Base-by-base conservation (phyloP, 441 rosid genomes). In the Gossypium trilobum region DNA sequence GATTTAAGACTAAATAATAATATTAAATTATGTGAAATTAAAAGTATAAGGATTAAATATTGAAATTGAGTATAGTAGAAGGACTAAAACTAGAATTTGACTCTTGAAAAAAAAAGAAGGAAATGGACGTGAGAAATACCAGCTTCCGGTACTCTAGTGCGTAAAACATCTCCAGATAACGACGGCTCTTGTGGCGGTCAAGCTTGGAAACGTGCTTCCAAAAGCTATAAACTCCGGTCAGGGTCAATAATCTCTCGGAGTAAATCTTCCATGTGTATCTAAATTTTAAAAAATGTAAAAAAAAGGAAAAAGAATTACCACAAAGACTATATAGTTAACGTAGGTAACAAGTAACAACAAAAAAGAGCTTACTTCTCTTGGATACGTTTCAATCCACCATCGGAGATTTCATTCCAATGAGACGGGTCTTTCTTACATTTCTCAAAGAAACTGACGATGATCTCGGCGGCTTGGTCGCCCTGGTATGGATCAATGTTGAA, bases 151-250 rank as follows among this genome's bases (percentile, higher is more conserved):
- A 90, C 75, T 93, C 91, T 74, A 91, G 89, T 2, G 98, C 94
- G 71, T 87, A 90, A 68, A 93, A 93, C 98, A 93, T 93, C 78
- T 93, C 98, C 1, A 93, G 88, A 86, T 93, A 93, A 63, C 96
- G 94, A 0, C 87, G 82, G 87, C 93, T 90, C 88, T 93, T 97
- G 0, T 73, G 96, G 2, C 87, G 95, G 67, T 93, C 98, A 25
- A 91, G 94, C 60, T 93, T 93, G 0, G 98, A 90, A 0, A 93
- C 96, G 56, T 90, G 98, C 77, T 93, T 93, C 98, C 98, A 93
- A 86, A 93, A 93, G 2, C 98, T 96, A 42, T 93, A 93, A 13
- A 93, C 98, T 33, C 91, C 97, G 0, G 97, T 90, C 75, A 93
- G 77, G 5, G 93, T 91, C 86, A 93, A 72, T 13, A 91, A 90